Base-by-base conservation (phyloP, 2,329 filamentous ascomycete genomes). In the Clonostachys solani region DNA sequence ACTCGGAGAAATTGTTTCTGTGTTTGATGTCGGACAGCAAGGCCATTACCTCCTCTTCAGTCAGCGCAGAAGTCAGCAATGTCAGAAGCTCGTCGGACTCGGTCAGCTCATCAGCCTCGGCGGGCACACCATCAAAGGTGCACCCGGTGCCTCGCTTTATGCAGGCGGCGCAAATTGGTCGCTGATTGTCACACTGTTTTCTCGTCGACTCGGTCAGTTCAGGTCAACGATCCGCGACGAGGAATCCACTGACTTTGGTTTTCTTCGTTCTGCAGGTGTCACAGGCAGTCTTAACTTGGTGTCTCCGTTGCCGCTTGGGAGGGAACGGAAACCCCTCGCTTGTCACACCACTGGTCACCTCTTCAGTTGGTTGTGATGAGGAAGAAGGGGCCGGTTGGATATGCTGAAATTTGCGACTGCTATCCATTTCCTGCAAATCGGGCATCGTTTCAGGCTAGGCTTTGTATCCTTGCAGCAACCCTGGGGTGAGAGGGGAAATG, bases 241-340 rank as follows among this genome's bases (percentile, higher is more conserved):
- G 36, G 18, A 33, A 15, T 19, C n/a, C 13, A 51, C 47, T 33
- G 19, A 51, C 49, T n/a, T 47, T 48, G 16, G 47, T 46, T 40
- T 52, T 52, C 45, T 49, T 49, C 16, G 35, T 16, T 6, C 50
- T 47, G 23, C 50, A 52, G 6, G 40, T 33, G 33, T 52, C 48
- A 43, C 50, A 52, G 12, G 50, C 50, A 3, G 45, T 33, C 42
- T 52, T 52, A 23, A 52, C 50, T 34, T 52, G 46, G 13, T 34
- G 19, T 17, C 50, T 42, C 37, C 49, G 49, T 17, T 45, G 37
- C 15, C 36, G 36, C 36, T 38, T 38, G 12, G 17, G 15, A 38
- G 36, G 36, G 36, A 18, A n/a, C 36, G 12, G 15, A 38, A 29
- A 29, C 23, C 3, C 23, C 23, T 29, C 23, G 23, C 23, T 9